phyloP scores from a whole-genome alignment of 1,139 yeast species.

The Scheffersomyces titani region DNA sequence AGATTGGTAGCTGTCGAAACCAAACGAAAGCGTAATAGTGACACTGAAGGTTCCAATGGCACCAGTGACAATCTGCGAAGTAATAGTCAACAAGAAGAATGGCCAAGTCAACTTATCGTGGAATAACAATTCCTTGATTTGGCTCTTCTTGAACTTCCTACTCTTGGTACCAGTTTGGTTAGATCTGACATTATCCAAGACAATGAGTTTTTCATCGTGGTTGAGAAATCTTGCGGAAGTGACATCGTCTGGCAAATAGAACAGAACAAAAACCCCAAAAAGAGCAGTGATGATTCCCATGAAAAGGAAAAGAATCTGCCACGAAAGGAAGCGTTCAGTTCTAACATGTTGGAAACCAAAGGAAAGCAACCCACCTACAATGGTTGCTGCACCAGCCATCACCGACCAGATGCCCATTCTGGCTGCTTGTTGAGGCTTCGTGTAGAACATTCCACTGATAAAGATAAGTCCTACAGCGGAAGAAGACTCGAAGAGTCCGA shows the following conservation, averaged over 20 bases:
- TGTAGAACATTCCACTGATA: slow-evolving; percentile 39
- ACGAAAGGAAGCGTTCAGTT: slow-evolving; percentile 22
- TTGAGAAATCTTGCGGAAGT: slow-evolving; percentile 37
- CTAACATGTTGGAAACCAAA: slow-evolving; percentile 43
- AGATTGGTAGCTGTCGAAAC: slow-evolving; percentile 31
- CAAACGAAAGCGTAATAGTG: slow-evolving; percentile 39
- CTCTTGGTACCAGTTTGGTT: slow-evolving; percentile 31
- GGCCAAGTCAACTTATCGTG: slow-evolving; percentile 40
- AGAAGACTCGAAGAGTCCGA: slow-evolving; percentile 23
- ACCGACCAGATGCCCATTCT: slow-evolving; percentile 23
- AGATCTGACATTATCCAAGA: slow-evolving; percentile 13
- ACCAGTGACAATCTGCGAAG: slow-evolving; percentile 43
- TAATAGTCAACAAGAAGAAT: slow-evolving; percentile 31
- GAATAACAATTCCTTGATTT: slow-evolving; percentile 32
- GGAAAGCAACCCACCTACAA: slow-evolving; percentile 42
- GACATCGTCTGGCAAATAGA: slow-evolving; percentile 42
- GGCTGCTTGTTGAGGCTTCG: slow-evolving; percentile 26
- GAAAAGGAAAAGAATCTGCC: slow-evolving; percentile 42
- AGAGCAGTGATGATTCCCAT: slow-evolving; percentile 37
- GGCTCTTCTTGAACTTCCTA: slow-evolving; percentile 25
- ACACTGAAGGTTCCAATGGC: slow-evolving; percentile 43
- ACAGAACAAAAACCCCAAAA: slow-evolving; percentile 29
- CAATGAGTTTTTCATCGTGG: slow-evolving; percentile 34
- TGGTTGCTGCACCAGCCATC: slow-evolving; percentile 42
- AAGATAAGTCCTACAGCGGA: slow-evolving; percentile 19